Conservation (phyloP, 2,329 filamentous ascomycete genomes). For the Exophiala aquamarina region DNA sequence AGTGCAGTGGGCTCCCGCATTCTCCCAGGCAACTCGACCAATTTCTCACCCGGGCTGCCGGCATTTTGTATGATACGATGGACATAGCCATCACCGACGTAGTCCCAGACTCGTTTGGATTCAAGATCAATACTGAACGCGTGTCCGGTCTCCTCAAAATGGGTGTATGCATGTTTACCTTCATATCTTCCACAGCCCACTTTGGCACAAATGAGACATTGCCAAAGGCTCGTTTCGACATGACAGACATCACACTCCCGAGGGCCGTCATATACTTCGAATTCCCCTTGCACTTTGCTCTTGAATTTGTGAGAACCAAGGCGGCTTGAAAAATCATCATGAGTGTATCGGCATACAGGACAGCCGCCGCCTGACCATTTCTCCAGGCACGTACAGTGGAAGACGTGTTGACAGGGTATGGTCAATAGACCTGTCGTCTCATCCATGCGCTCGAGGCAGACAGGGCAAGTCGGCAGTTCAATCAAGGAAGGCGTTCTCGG, state of each 20-base stretch:
- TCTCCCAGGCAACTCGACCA: slow-evolving; percentile 70
- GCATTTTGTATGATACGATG: slow-evolving; percentile 85
- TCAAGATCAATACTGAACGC: slow-evolving; percentile 90
- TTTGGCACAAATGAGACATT: slow-evolving; percentile 89
- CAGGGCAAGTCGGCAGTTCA: slow-evolving; percentile 91
- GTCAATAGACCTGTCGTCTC: slow-evolving; percentile 93
- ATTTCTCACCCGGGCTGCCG: slow-evolving; percentile 70
- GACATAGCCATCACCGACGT: slow-evolving; percentile 91
- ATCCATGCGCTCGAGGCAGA: slow-evolving; percentile 97
- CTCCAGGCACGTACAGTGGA: slow-evolving; percentile 92
- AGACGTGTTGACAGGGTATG: slow-evolving; percentile 91
- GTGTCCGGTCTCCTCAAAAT: slow-evolving; percentile 87
- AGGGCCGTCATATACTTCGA: slow-evolving; percentile 54
- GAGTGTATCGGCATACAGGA: slow-evolving; percentile 89
- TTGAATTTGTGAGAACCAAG: slow-evolving; percentile 23
- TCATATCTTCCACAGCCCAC: slow-evolving; percentile 95
- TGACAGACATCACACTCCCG: slow-evolving; percentile 76
- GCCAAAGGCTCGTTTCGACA: slow-evolving; percentile 81
- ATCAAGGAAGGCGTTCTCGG: slow-evolving; percentile 80
- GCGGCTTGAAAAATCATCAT: slow-evolving; percentile 52
- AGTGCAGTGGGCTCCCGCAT: slow-evolving; percentile 53
- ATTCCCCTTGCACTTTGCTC: slow-evolving; percentile 35
- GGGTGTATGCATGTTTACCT: slow-evolving; percentile 85
- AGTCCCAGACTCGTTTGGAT: slow-evolving; percentile 97
- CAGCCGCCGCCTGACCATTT: slow-evolving; percentile 95